Base-by-base conservation (phyloP, 768 basidiomycete genomes). In the Cystofilobasidium bisporidii region DNA sequence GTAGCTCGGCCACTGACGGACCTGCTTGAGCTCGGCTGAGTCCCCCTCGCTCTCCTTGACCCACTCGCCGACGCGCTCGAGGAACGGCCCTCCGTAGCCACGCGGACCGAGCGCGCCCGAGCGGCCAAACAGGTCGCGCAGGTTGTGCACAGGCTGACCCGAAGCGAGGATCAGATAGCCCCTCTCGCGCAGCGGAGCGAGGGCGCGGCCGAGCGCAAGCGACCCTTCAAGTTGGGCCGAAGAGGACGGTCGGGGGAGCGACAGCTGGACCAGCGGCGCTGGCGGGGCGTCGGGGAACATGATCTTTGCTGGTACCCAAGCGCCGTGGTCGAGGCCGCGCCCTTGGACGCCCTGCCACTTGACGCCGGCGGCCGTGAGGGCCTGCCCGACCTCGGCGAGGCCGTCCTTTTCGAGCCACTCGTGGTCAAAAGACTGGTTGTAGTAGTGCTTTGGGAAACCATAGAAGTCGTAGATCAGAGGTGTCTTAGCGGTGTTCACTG, bases 381-480 rank as follows among this genome's bases (percentile, higher is more conserved):
- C 36, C 18, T 41, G 28, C 10, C 38, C 32, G 15, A 26, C 40
- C 40, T 67, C 47, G 33, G 40, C 24, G 36, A 67, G 36, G 28
- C 60, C 59, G 24, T 50, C 12, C 60, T 47, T 33, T n/a, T 47
- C 33, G 15, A 33, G 30, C 12, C 28, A 43, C 22, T 22, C 38
- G 26, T 60, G 48, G 28, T 20, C 18, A 38, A 67, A 67, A 38
- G 36, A 53, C 50, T 67, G 66, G 15, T n/a, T 20, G 61, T 67
- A 67, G 41, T 55, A 67, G 22, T 67, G 50, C 36, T 59, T 22
- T 2, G 66, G 66, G 38, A 67, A 67, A 30, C 40, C 40, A 32
- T 41, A 61, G 43, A 67, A 67, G 61, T 67, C 66, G 60, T 62
- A 67, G 66, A 67, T 61, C 45, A 67, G 53, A 18, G 47, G 48